A percentile compares a stretch with the other conserved stretches of the same genome.
These are phyloP conservation scores for Eucalyptus marginata DNA, from an alignment of 345 rosid genomes.

Conservation along the genomic window DNA sequence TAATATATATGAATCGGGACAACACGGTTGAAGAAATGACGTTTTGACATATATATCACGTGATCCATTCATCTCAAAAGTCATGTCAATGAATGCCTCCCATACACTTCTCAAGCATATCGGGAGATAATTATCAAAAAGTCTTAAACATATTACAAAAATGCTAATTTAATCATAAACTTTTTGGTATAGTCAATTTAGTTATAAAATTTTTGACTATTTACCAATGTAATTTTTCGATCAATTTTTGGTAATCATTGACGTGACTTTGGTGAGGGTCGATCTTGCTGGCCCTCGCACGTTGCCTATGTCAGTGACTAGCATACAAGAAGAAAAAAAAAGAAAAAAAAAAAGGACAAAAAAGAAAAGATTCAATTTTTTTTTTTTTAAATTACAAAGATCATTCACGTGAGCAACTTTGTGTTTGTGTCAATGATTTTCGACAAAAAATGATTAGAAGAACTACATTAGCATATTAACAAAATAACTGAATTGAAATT, in stretches of 20 bases:
- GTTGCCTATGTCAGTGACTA: fast-evolving
- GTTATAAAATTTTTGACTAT: fast-evolving
- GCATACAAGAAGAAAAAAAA: fast-evolving
- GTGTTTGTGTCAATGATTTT: too few species aligned
- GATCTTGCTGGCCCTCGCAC: fast-evolving
- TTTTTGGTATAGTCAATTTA: fast-evolving
- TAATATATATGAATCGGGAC: neutral
- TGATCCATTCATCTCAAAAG: neutral
- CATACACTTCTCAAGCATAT: neutral
- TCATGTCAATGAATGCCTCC: neutral
- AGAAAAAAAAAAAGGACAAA: fast-evolving
- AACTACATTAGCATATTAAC: fast-evolving
- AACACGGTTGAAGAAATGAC: neutral
- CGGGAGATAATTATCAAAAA: too few species aligned
- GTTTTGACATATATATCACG: fast-evolving
- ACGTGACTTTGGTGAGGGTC: fast-evolving
- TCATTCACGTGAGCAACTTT: too few species aligned
- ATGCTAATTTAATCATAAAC: fast-evolving
- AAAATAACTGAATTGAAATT: fast-evolving
- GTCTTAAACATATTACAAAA: too few species aligned
- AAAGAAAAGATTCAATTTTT: fast-evolving
- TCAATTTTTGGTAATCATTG: fast-evolving
- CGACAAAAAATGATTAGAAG: fast-evolving
- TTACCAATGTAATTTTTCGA: fast-evolving
- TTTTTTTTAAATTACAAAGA: too few species aligned